phyloP scores from a whole-genome alignment of 2,329 filamentous ascomycete species.

The Fusarium equiseti region DNA sequence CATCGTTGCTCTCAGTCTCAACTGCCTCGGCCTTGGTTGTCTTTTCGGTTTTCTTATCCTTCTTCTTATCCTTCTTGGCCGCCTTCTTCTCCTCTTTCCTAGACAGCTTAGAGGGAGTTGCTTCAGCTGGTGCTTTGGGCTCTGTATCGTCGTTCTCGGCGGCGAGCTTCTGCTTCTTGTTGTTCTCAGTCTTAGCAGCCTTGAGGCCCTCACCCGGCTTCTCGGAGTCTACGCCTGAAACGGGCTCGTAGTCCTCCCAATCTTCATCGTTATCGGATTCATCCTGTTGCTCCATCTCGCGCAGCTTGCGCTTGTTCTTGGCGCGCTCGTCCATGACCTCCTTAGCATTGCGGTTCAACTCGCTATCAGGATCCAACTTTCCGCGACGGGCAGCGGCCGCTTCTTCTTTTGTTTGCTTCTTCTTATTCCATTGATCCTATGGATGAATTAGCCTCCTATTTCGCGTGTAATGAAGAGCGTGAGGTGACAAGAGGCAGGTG shows the following conservation, averaged over 20 bases:
- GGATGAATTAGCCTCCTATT: slow-evolving; percentile 31
- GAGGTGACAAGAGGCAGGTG: background rate
- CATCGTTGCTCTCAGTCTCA: slow-evolving; percentile 49
- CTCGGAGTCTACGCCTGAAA: slow-evolving; percentile 69
- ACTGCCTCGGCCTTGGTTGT: slow-evolving; percentile 56
- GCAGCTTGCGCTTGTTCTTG: slow-evolving; percentile 83
- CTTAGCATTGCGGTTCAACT: slow-evolving; percentile 83
- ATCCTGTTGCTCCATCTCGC: slow-evolving; percentile 68
- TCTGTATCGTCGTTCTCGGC: slow-evolving; percentile 45
- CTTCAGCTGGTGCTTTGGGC: slow-evolving; percentile 56
- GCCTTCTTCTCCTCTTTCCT: slow-evolving; percentile 67
- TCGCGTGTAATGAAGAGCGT: background rate
- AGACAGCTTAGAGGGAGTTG: slow-evolving; percentile 60
- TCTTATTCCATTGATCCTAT: slow-evolving; percentile 91
- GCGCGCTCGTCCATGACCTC: slow-evolving; percentile 89
- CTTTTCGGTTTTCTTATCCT: slow-evolving; percentile 56
- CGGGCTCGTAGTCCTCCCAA: slow-evolving; percentile 58
- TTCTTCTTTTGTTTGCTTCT: slow-evolving; percentile 95
- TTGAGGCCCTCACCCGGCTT: slow-evolving; percentile 74
- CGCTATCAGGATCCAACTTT: slow-evolving; percentile 91
- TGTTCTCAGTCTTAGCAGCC: slow-evolving; percentile 59
- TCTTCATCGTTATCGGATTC: slow-evolving; percentile 60
- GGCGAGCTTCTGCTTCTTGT: slow-evolving; percentile 66
- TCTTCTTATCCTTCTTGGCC: slow-evolving; percentile 61
- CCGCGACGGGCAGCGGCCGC: slow-evolving; percentile 84